Base-by-base conservation (phyloP, 768 basidiomycete species). In the Leucocoprinus sp. region DNA sequence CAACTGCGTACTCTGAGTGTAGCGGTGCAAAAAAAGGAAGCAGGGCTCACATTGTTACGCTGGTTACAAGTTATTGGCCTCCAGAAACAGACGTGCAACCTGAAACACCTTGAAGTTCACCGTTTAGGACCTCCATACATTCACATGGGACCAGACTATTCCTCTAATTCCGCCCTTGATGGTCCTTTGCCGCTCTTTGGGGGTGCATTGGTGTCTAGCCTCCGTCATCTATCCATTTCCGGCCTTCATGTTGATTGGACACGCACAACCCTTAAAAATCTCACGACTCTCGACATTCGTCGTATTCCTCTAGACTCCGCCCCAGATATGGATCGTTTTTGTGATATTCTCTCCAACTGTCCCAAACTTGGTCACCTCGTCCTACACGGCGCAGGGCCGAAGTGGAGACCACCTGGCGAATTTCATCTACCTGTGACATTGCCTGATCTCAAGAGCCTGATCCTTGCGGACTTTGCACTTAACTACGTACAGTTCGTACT, bases 91-190 rank as follows among this genome's bases (percentile, higher is more conserved):
- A 60, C 69, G 14, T 65, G 74, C 50, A 64, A 61, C 31, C 57
- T 88, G n/a, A 70, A 80, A 51, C 75, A 75, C 22, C 62, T 86
- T 51, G 83, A 85, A 60, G 59, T 88, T 21, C 81, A 83, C 59
- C 76, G 81, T 24, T 62, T 65, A 11, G 77, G 76, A 4, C 48
- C 60, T 22, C 70, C 72, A 29, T 73, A 69, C 47, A 50, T 69
- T 14, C 72, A 72, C 63, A 53, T 68, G 18, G 75, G 73, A 8
- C 40, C 54, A 7, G 70, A 61, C 8, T 72, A 66, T 53, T 57
- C 66, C 34, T 61, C 64, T 15, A 53, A 53, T 31, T 35, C 34
- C 3, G 26, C 40, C 60, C 58, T 50, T 57, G 68, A 42, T 60
- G 51, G 38, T 15, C 60, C 66, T 24, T 56, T 64, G 19, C 54